Base-by-base conservation (phyloP, 192 early-diverging fungal species). In the Thoreauomyces humboldtii region DNA sequence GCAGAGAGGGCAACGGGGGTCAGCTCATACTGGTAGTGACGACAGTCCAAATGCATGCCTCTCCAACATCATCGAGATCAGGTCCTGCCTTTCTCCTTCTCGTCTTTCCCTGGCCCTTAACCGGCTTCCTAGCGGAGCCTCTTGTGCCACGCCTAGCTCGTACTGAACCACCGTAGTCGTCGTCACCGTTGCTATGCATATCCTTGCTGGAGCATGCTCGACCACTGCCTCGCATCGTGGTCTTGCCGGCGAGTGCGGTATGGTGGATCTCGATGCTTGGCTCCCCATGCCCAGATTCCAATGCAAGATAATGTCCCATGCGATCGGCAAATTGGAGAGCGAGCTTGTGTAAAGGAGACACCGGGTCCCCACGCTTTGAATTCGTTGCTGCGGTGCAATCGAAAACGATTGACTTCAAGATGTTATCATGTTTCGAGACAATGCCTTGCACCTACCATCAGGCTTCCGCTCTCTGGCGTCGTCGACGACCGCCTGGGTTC, bases 31-130 rank as follows among this genome's bases (percentile, higher is more conserved):
- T 89, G 0, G 90, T 91, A 31, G 92, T 90, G 7, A 96, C 91
- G 69, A 96, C 88, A 6, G 93, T 96, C 93, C 93, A 96, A 17
- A 96, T 88, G 1, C 92, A 90, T 19, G 80, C 79, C 77, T 96
- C 92, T n/a, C 86, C 87, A 2, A 92, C 89, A 72, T 91, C 89
- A 55, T 92, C 91, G 21, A 79, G 78, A 86, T 86, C 88, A 28
- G 24, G 33, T 36, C 48, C 44, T 46, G 44, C 14, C 4, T 24
- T 46, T 6, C 44, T 14, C 38, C 38, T 41, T 41, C 11, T 12
- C 38, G n/a, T 41, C n/a, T n/a, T 41, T 41, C n/a, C 38, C n/a
- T 41, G 9, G 9, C 38, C 38, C 11, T n/a, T 41, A 12, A 12
- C 11, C 38, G 38, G 38, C 38, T 41, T 41, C 38, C 38, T 41